These are phyloP conservation scores for Phytophthora podocarpi DNA, from an alignment of 352 stramenopile species.

Conservation along the genomic window DNA sequence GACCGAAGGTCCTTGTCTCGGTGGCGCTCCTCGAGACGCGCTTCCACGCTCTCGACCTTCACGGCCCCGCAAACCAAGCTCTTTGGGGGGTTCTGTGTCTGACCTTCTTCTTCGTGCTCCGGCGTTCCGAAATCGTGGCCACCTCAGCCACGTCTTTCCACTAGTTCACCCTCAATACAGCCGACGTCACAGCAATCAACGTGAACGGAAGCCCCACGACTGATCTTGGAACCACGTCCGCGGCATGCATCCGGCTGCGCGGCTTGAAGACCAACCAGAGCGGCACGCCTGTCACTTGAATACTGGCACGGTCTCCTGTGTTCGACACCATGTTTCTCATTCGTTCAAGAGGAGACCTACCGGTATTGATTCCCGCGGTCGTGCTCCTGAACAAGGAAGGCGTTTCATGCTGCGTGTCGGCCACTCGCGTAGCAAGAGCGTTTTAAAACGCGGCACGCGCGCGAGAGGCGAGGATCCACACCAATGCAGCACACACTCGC, in stretches of 20 bases:
- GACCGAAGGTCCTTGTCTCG: not conserved
- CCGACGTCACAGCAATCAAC: not conserved
- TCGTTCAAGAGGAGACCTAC: not conserved
- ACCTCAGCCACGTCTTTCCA: not conserved
- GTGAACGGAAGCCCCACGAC: not conserved
- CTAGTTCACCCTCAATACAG: not conserved
- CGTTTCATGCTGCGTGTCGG: not conserved
- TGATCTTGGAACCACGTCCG: not conserved
- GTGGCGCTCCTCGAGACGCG: not conserved
- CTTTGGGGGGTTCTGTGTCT: slow-evolving; percentile 7
- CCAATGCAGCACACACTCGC: not conserved
- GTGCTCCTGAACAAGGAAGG: not conserved
- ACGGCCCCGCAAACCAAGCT: not conserved
- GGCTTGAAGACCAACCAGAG: slow-evolving; percentile 14
- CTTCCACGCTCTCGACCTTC: not conserved
- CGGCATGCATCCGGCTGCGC: not conserved
- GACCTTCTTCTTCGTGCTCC: slow-evolving; percentile 15
- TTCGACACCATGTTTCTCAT: not conserved
- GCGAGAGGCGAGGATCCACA: not conserved
- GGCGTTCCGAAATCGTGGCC: slow-evolving; percentile 7
- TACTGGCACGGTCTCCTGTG: not conserved
- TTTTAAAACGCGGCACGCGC: not conserved
- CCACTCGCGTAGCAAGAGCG: not conserved
- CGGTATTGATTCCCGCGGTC: not conserved
- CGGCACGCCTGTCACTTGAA: not conserved